Conservation (phyloP, 2,329 filamentous ascomycete genomes). For the Fusarium nisikadoi region DNA sequence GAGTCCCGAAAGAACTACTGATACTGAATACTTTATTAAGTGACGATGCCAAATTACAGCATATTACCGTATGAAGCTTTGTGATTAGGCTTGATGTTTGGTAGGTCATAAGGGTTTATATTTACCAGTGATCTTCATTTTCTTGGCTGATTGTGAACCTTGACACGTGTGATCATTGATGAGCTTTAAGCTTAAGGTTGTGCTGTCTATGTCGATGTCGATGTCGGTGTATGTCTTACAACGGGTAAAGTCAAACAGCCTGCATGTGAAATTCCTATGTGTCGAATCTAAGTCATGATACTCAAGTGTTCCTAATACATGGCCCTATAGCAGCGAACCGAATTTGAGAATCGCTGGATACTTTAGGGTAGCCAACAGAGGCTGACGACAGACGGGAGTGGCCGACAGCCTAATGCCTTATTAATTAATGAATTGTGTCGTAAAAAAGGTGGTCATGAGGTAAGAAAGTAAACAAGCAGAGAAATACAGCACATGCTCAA, state of each 20-base stretch:
- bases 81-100: no score
- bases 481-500: not conserved
- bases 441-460: not conserved
- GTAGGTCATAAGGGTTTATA: no score
- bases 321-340: not conserved
- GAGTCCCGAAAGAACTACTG: not conserved
- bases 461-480: not conserved
- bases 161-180: no score
- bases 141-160: not conserved
- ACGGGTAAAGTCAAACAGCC: not conserved
- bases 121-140: not conserved
- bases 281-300: no score
- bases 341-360: not conserved
- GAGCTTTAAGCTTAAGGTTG: not conserved
- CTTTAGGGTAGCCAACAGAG: constrained; percentile 31
- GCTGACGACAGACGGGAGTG: constrained; percentile 9
- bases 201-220: not conserved
- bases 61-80: not conserved
- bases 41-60: not conserved
- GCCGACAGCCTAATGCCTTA: constrained; percentile 19
- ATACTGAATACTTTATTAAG: not conserved
- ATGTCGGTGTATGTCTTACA: not conserved
- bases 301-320: not conserved
- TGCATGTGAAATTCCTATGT: not conserved
- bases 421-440: not conserved